A percentile compares a stretch with the other conserved stretches of the same genome.
Conservation (phyloP, 164 flowering plant species). For the Magnolia kwangsiensis region DNA sequence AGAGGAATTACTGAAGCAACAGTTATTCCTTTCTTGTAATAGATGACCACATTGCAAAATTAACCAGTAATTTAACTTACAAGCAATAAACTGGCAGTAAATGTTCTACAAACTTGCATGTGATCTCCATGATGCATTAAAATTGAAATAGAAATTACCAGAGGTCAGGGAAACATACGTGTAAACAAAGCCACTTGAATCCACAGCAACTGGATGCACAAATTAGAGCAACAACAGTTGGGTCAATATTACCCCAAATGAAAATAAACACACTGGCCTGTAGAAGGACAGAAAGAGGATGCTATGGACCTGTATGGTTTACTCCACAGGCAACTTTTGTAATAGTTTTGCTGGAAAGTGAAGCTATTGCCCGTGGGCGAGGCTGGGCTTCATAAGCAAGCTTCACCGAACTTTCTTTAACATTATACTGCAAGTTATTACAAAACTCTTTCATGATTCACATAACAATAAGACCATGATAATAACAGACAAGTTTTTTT, state of each 20-base stretch:
- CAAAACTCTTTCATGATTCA: background rate
- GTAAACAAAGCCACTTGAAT: slow-evolving; percentile 82
- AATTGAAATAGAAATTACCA: background rate
- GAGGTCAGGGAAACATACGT: slow-evolving; percentile 54
- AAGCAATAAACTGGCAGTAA: background rate
- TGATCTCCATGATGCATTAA: background rate
- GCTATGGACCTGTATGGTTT: slow-evolving; percentile 80
- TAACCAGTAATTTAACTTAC: no score
- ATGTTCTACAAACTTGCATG: background rate
- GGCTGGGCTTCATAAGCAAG: slow-evolving; percentile 96
- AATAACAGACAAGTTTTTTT: background rate
- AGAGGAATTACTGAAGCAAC: no score
- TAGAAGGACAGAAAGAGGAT: background rate
- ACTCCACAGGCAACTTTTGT: slow-evolving; percentile 97
- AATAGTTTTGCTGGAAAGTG: slow-evolving; percentile 70
- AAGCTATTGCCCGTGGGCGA: slow-evolving; percentile 81
- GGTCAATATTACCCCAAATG: background rate
- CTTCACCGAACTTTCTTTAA: slow-evolving; percentile 91
- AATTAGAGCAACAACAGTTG: background rate
- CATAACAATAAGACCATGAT: background rate
- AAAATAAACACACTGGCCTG: background rate
- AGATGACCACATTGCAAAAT: no score
- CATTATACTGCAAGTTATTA: slow-evolving; percentile 66
- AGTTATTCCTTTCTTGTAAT: no score
- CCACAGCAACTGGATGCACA: slow-evolving; percentile 76